Evolutionary conservation across 306 rosid species (phyloP).

Genomic region (Cicer yamashitae): DNA sequence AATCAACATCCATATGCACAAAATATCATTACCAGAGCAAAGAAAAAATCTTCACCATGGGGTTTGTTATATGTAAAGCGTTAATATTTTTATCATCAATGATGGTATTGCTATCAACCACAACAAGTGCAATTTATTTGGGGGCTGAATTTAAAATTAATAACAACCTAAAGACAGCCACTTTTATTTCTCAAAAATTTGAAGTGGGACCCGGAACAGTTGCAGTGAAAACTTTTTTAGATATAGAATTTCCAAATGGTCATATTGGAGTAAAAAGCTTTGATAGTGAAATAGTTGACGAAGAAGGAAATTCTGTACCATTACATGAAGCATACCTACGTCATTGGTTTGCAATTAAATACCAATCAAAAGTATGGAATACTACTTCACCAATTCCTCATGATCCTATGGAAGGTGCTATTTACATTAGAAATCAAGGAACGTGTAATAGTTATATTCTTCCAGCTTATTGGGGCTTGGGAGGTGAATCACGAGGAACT

Average conservation of each 20-base stretch:
- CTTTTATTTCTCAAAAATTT: constrained; percentile 6
- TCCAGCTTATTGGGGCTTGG: constrained; percentile 4
- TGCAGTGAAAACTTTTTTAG: too few species aligned
- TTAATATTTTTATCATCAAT: not conserved
- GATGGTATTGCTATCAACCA: not conserved
- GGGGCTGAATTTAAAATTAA: not conserved
- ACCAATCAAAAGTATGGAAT: too few species aligned
- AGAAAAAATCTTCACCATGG: not conserved
- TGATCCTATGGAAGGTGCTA: not conserved
- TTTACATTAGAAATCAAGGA: not conserved
- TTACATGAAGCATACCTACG: too few species aligned
- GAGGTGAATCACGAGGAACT: not conserved
- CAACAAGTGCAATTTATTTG: not conserved
- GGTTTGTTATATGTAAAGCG: not conserved
- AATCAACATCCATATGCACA: not conserved
- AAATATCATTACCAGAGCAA: not conserved
- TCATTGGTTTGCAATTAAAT: too few species aligned
- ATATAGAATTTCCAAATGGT: too few species aligned
- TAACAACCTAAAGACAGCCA: constrained; percentile 1
- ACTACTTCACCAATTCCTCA: not conserved
- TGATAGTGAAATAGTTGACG: too few species aligned
- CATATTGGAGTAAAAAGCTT: too few species aligned
- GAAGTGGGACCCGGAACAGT: constrained; percentile 7
- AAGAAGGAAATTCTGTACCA: too few species aligned
- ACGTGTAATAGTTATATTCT: not conserved